phyloP scores from a whole-genome alignment of 2,329 filamentous ascomycete genomes.

The Dryadomyces quercivorus region DNA sequence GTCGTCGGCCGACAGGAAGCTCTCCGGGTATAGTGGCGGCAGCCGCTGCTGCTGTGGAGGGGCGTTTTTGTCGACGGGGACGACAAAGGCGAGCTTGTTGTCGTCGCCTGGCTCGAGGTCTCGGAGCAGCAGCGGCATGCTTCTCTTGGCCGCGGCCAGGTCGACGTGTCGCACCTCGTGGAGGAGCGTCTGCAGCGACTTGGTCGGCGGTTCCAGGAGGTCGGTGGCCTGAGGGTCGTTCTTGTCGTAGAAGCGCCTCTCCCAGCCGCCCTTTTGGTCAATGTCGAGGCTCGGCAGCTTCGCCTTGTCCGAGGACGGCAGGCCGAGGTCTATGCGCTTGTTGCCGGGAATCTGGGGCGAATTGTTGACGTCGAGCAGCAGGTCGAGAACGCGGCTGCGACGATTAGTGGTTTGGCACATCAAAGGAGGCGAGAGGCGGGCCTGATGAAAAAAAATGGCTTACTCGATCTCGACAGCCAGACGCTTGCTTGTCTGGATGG shows the following conservation, averaged over 20 bases:
- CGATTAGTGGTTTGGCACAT: neutral
- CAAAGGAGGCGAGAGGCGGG: neutral
- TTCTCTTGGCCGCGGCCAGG: constrained; percentile 44
- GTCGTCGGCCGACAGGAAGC: constrained; percentile 57
- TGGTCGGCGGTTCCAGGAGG: constrained; percentile 40
- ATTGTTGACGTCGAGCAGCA: constrained; percentile 83
- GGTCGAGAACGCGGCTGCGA: constrained; percentile 68
- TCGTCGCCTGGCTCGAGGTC: constrained; percentile 32
- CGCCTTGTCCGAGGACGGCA: constrained; percentile 26
- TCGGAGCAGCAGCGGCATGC: constrained; percentile 44
- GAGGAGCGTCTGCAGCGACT: constrained; percentile 38
- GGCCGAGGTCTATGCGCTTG: constrained; percentile 60
- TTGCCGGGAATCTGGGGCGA: constrained; percentile 63
- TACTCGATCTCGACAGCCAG: constrained; percentile 91
- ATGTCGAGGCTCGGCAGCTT: constrained; percentile 61
- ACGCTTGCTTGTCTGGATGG: constrained; percentile 67
- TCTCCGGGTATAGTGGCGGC: constrained; percentile 33
- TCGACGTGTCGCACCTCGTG: constrained; percentile 38
- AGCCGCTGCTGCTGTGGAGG: constrained; percentile 21
- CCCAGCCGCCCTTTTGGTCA: constrained; percentile 47
- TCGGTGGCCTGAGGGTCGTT: constrained; percentile 77
- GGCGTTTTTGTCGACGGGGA: constrained; percentile 14
- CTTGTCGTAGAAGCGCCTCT: constrained; percentile 60
- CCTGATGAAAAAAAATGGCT: constrained; percentile 19
- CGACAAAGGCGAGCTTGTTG: constrained; percentile 12